Conservation (phyloP, 2,329 filamentous ascomycete genomes). For the Emergomyces orientalis region DNA sequence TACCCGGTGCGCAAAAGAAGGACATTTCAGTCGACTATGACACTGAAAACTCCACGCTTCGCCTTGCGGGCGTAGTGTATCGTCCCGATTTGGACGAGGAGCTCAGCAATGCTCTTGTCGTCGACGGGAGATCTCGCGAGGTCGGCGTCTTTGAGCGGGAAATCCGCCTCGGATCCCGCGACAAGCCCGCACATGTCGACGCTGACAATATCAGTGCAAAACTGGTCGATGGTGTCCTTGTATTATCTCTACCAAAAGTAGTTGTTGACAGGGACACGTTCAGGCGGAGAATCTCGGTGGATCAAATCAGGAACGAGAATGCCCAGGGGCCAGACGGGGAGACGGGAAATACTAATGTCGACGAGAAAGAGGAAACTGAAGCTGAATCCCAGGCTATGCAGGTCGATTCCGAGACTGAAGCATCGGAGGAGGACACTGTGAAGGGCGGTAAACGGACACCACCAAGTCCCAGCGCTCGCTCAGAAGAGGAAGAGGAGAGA, state of each 20-base stretch:
- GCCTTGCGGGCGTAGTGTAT: constrained; percentile 62
- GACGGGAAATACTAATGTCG: constrained; percentile 17
- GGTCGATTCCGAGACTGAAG: constrained; percentile 22
- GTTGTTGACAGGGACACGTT: constrained; percentile 43
- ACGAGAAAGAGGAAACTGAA: constrained; percentile 11
- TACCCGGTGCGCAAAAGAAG: constrained; percentile 71
- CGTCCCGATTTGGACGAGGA: constrained; percentile 61
- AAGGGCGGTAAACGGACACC: constrained; percentile 10
- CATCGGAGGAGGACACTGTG: constrained; percentile 12
- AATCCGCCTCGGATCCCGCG: constrained; percentile 47
- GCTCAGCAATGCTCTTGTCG: constrained; percentile 53
- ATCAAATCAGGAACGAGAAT: constrained; percentile 45
- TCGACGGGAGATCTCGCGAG: constrained; percentile 63
- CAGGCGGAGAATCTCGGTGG: constrained; percentile 35
- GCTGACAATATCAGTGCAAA: constrained; percentile 60
- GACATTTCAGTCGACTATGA: constrained; percentile 72
- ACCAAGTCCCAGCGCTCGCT: constrained; percentile 4
- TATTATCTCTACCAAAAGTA: constrained; percentile 66
- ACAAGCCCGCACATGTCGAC: constrained; percentile 54
- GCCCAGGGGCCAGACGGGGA: constrained; percentile 1
- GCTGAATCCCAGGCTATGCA: constrained; percentile 17
- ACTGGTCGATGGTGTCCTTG: constrained; percentile 67
- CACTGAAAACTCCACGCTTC: constrained; percentile 54
- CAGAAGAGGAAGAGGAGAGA: constrained; percentile 19
- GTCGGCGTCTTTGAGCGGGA: constrained; percentile 66